Base-by-base conservation (phyloP, 345 rosid genomes). In the Syzygium grande region DNA sequence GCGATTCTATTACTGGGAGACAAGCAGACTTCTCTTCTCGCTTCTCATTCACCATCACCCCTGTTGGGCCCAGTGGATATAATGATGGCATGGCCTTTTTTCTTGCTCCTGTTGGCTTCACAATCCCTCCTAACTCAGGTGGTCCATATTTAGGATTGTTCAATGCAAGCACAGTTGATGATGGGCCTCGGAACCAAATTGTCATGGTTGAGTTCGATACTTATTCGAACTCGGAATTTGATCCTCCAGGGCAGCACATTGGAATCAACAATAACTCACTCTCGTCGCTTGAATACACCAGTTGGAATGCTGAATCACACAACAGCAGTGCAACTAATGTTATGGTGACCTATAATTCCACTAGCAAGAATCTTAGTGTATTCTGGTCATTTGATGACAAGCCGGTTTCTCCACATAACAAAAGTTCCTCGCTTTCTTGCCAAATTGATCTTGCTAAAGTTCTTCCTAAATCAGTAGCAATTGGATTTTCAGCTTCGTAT, bases 51-150 rank as follows among this genome's bases (percentile, higher is more conserved):
- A 59, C 68, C 9, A 59, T 59, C 13, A 13, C n/a, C 13, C 0
- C 9, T 27, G 1, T 0, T 3, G 12, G 27, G 16, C 6, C n/a
- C 9, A 5, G 0, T 27, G 2, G 1, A 12, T 6, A 1, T 13
- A 14, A 30, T 6, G 68, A 61, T 5, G 4, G 68, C 68, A 61
- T 27, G n/a, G 68, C 9, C 34, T 27, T 27, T n/a, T 61, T 59
- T 13, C 68, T 61, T 61, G 68, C 68, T 61, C 68, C 17, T 61
- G 16, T 61, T n/a, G 17, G 1, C 68, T 61, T 61, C 34, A 27
- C 34, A 61, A 61, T 61, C 68, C 68, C 68, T 12, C 68, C 68
- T 30, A 61, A 61, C 68, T 61, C 34, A 0, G 4, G 16, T 2
- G 34, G 17, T 61, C 4, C 9, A 61, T 61, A 61, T 30, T 30